Percentiles rank a stretch among this genome's conserved stretches.
These are phyloP conservation scores for Chalciporus sphaerocephalus DNA, from an alignment of 768 basidiomycete species.

Conservation along the genomic window DNA sequence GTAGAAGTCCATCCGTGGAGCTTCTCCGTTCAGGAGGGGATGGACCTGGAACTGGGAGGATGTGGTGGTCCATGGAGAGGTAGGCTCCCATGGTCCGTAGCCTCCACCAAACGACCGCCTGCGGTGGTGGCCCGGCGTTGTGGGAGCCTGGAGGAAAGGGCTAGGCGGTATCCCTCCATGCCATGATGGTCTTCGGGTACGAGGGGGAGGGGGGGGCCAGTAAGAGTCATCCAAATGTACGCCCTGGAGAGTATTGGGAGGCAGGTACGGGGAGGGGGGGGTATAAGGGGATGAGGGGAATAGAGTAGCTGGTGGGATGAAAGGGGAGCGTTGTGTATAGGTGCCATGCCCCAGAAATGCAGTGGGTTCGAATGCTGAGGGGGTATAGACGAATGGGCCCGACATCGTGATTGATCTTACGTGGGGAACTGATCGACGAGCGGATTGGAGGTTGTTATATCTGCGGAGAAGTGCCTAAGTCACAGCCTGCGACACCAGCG, in stretches of 20 bases:
- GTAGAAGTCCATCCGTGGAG: constrained; percentile 40
- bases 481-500: constrained; percentile 12
- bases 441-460: constrained; percentile 11
- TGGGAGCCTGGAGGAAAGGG: constrained; percentile 21
- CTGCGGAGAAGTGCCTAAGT: constrained; percentile 7
- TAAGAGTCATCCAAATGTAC: constrained; percentile 19
- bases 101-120: constrained; percentile 30
- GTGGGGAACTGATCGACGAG: background rate
- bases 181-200: constrained; percentile 44
- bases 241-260: constrained; percentile 28
- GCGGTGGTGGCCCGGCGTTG: constrained; percentile 12
- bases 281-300: constrained; percentile 36
- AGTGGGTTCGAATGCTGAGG: constrained; percentile 33
- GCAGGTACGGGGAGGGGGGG: constrained; percentile 26
- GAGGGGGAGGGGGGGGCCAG: constrained; percentile 24
- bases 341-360: constrained; percentile 32
- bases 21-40: constrained; percentile 46
- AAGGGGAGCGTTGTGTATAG: constrained; percentile 39
- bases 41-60: constrained; percentile 28
- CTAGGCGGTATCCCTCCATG: constrained; percentile 30
- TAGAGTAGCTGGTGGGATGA: constrained; percentile 38
- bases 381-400: constrained; percentile 42
- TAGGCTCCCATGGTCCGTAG: constrained; percentile 17
- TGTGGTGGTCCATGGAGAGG: constrained; percentile 22
- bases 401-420: constrained; percentile 31